Conservation (phyloP, 768 basidiomycete genomes). For the Kockovaella imperatae region DNA sequence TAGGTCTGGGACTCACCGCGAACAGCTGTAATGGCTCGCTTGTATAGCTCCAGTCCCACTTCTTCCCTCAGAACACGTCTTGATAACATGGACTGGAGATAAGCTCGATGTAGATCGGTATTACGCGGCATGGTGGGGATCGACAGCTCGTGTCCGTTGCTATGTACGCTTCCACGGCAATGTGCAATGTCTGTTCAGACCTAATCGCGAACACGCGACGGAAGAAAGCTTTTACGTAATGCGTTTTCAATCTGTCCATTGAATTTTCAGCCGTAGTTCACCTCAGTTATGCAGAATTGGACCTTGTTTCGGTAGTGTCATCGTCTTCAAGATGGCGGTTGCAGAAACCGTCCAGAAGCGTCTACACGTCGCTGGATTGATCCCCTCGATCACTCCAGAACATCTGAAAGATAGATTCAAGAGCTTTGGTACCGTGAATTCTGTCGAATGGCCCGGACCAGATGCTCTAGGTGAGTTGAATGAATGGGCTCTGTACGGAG, state of each 20-base stretch:
- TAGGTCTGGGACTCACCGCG: constrained; percentile 14
- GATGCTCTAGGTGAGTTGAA: constrained; percentile 28
- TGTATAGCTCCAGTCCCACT: constrained; percentile 35
- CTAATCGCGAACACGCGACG: no score
- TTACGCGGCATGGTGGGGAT: no score
- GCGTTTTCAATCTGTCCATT: no score
- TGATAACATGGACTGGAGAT: constrained; percentile 34
- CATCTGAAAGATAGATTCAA: constrained; percentile 36
- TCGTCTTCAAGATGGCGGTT: no score
- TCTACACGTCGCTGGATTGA: constrained; percentile 32
- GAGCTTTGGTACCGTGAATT: constrained; percentile 26
- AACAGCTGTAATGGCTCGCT: constrained; percentile 24
- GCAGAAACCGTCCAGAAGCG: constrained; percentile 23
- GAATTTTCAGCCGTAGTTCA: no score
- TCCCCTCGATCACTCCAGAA: constrained; percentile 25
- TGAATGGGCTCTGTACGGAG: not conserved
- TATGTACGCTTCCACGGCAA: not conserved
- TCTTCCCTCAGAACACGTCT: constrained; percentile 26
- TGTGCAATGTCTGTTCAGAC: not conserved
- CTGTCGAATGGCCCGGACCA: constrained; percentile 21
- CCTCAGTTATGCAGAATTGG: no score
- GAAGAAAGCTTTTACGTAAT: no score
- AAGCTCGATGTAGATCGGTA: constrained; percentile 34
- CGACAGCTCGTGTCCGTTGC: not conserved
- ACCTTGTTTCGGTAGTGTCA: no score